Evolutionary conservation across 371 early-diverging fungal species (phyloP).

Genomic region (Syncephalis plumigaleata): DNA sequence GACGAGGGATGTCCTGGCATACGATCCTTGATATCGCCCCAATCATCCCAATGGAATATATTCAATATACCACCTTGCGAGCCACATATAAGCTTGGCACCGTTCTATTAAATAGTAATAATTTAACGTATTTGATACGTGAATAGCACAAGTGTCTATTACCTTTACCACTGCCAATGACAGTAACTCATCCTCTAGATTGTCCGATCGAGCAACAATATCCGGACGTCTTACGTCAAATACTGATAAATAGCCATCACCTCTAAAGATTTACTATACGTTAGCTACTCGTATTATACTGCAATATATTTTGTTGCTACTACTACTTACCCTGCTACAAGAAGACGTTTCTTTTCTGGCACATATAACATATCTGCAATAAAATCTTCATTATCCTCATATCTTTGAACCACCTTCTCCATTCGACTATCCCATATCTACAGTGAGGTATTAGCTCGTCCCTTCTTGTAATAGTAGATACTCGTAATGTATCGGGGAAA

Average conservation of each 20-base stretch:
- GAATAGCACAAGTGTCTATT: slow-evolving; percentile 5
- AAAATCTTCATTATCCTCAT: too few relatives aligned
- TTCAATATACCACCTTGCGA: slow-evolving; percentile 75
- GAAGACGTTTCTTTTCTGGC: too few relatives aligned
- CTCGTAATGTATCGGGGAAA: too few relatives aligned
- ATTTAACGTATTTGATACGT: background rate
- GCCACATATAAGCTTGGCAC: slow-evolving; percentile 68
- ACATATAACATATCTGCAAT: too few relatives aligned
- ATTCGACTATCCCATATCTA: too few relatives aligned
- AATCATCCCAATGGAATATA: slow-evolving; percentile 65
- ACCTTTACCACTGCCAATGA: slow-evolving; percentile 51
- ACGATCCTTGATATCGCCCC: slow-evolving; percentile 82
- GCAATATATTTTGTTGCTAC: too few relatives aligned
- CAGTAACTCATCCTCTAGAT: slow-evolving; percentile 84
- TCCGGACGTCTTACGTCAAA: slow-evolving; percentile 73
- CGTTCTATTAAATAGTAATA: slow-evolving; percentile 20
- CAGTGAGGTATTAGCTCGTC: too few relatives aligned
- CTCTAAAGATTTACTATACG: too few relatives aligned
- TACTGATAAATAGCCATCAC: slow-evolving; percentile 79
- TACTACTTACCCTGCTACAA: too few relatives aligned
- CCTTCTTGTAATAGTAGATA: too few relatives aligned
- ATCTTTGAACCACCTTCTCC: too few relatives aligned
- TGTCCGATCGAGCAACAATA: slow-evolving; percentile 62
- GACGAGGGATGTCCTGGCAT: slow-evolving; percentile 81
- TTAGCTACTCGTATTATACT: too few relatives aligned